Evolutionary conservation across 139 green algal species (phyloP).

Genomic region (Chlamydomonas eustigma): DNA sequence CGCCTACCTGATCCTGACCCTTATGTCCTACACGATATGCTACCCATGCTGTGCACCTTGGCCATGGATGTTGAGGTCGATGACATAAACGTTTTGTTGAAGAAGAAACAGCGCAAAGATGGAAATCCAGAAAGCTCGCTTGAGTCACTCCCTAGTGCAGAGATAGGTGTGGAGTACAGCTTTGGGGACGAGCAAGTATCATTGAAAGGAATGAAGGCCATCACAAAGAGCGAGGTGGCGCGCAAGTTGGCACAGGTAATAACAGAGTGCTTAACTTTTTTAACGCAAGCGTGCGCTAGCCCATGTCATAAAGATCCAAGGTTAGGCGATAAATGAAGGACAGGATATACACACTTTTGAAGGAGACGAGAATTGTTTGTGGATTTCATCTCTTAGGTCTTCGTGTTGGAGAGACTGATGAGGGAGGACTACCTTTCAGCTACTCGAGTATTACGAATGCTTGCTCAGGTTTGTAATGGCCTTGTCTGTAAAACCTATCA

Average conservation of each 20-base stretch:
- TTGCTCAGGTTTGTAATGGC: background rate
- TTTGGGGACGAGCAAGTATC: background rate
- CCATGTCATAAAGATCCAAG: background rate
- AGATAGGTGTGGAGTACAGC: background rate
- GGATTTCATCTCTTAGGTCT: conserved; percentile 17
- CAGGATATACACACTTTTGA: background rate
- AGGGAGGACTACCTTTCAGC: conserved; percentile 24
- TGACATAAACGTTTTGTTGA: too few relatives aligned
- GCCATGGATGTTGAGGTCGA: background rate
- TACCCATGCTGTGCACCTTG: conserved; percentile 19
- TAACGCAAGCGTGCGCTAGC: background rate
- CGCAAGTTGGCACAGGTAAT: conserved; percentile 25
- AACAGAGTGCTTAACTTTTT: background rate
- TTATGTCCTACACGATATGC: conserved; percentile 25
- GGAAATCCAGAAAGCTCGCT: background rate
- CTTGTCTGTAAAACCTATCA: too few relatives aligned
- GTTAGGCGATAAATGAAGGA: background rate
- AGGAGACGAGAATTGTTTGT: background rate
- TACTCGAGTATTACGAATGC: background rate
- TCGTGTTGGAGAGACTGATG: conserved; percentile 30
- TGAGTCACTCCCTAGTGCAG: background rate
- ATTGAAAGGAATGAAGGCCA: background rate
- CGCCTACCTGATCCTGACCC: conserved; percentile 29
- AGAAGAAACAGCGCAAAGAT: background rate
- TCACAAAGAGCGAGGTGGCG: conserved; percentile 27